A percentile compares a stretch with the other conserved stretches of the same genome.
Evolutionary conservation across 2,329 filamentous ascomycete genomes (phyloP).

Genomic region (Phyllosticta capitalensis): DNA sequence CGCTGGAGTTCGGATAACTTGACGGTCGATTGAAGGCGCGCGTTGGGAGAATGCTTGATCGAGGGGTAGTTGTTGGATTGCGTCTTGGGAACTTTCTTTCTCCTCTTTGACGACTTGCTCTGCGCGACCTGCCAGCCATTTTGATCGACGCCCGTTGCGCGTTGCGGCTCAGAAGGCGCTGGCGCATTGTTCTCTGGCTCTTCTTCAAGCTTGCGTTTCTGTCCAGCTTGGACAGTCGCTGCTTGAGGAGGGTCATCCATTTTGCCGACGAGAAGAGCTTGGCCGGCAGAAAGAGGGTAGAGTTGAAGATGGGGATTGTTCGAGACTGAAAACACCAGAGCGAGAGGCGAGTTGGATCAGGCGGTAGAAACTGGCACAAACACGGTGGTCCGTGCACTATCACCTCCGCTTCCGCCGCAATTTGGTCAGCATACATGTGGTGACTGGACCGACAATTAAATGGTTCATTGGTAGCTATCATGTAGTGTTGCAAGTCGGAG

Average conservation of each 20-base stretch:
- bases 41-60: constrained; percentile 43
- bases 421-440: no score
- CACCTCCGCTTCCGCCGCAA: no score
- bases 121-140: constrained; percentile 20
- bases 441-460: no score
- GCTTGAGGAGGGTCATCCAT: not conserved
- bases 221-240: not conserved
- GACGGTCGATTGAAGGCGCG: constrained; percentile 46
- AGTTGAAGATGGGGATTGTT: not conserved
- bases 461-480: no score
- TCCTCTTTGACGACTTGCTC: constrained; percentile 15
- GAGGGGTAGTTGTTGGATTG: constrained; percentile 42
- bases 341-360: no score
- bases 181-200: constrained; percentile 1
- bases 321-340: no score
- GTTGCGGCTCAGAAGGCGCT: not conserved
- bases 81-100: constrained; percentile 23
- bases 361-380: no score
- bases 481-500: no score
- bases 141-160: not conserved
- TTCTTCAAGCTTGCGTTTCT: constrained; percentile 9
- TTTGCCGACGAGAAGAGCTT: not conserved
- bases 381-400: no score
- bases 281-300: not conserved
- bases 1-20: constrained; percentile 50